phyloP scores from a whole-genome alignment of 768 basidiomycete genomes.

The Paxillus rubicundulus region DNA sequence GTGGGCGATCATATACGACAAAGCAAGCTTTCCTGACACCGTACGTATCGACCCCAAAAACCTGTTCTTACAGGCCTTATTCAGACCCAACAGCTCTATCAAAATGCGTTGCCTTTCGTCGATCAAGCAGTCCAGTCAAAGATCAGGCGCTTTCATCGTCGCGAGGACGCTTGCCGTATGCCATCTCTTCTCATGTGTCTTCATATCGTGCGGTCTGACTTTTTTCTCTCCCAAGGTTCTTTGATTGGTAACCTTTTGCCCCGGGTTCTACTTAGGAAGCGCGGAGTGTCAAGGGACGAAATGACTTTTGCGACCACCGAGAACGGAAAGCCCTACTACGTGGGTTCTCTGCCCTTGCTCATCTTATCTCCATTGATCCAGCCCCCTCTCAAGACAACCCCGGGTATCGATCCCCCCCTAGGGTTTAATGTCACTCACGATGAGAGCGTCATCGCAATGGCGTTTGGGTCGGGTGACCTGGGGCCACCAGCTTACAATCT shows the following conservation, averaged over 20 bases:
- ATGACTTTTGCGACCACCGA: slow-evolving; percentile 58
- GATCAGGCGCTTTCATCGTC: slow-evolving; percentile 64
- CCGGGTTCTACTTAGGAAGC: slow-evolving; percentile 57
- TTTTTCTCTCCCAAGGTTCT: slow-evolving; percentile 47
- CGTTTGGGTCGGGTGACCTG: slow-evolving; percentile 43
- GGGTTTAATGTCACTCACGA: slow-evolving; percentile 86
- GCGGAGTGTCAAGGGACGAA: slow-evolving; percentile 45
- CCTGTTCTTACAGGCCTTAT: slow-evolving; percentile 1
- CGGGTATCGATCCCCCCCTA: slow-evolving; percentile 50
- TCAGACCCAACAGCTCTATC: slow-evolving; percentile 50
- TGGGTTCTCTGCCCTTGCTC: slow-evolving; percentile 34
- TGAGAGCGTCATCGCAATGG: slow-evolving; percentile 69
- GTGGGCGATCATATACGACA: slow-evolving; percentile 40
- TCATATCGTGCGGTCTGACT: background rate
- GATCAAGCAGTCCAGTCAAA: slow-evolving; percentile 55
- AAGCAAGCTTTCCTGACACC: slow-evolving; percentile 32
- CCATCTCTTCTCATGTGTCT: slow-evolving; percentile 16
- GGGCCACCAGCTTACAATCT: slow-evolving; percentile 56
- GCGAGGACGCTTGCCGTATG: slow-evolving; percentile 73
- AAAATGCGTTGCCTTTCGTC: slow-evolving; percentile 53
- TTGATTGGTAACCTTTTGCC: slow-evolving; percentile 76
- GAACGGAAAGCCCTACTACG: slow-evolving; percentile 76
- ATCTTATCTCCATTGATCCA: slow-evolving; percentile 1
- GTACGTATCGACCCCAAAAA: slow-evolving; percentile 24
- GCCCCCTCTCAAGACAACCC: slow-evolving; percentile 39